phyloP scores from a whole-genome alignment of 2,329 filamentous ascomycete species.

The Paracorniculantispora psalliotae region DNA sequence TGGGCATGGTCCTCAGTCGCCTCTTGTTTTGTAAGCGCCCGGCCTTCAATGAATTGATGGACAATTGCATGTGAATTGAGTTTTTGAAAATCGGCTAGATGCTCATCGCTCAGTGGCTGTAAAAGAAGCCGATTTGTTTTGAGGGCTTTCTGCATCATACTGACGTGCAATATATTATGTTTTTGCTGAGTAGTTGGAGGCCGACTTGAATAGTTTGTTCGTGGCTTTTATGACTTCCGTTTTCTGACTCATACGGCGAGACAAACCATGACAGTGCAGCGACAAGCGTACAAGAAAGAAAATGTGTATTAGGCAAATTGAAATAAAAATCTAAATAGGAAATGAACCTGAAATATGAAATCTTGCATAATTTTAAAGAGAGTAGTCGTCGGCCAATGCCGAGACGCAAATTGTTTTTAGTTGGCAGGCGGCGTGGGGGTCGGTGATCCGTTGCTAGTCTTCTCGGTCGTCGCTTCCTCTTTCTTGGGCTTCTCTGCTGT shows the following conservation, averaged over 20 bases:
- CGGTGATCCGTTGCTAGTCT: not conserved
- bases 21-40: not conserved
- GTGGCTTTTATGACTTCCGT: too few relatives aligned
- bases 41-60: not conserved
- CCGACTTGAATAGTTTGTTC: too few relatives aligned
- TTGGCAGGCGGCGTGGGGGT: not conserved
- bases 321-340: not conserved
- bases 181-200: too few relatives aligned
- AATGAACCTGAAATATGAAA: not conserved
- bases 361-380: not conserved
- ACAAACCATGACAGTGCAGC: too few relatives aligned
- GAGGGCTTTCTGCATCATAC: too few relatives aligned
- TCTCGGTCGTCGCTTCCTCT: slow-evolving; percentile 4
- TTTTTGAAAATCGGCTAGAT: not conserved
- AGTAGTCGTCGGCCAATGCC: not conserved
- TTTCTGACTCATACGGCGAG: too few relatives aligned
- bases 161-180: too few relatives aligned
- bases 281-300: not conserved
- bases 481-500: slow-evolving; percentile 1
- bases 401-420: not conserved
- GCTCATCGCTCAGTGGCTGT: not conserved
- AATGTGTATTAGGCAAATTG: not conserved
- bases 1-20: not conserved
- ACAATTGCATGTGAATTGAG: not conserved
- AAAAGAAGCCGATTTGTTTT: not conserved